A percentile compares a stretch with the other conserved stretches of the same genome.
phyloP scores from a whole-genome alignment of 306 rosid species.

The Fragaria nilgerrensis region DNA sequence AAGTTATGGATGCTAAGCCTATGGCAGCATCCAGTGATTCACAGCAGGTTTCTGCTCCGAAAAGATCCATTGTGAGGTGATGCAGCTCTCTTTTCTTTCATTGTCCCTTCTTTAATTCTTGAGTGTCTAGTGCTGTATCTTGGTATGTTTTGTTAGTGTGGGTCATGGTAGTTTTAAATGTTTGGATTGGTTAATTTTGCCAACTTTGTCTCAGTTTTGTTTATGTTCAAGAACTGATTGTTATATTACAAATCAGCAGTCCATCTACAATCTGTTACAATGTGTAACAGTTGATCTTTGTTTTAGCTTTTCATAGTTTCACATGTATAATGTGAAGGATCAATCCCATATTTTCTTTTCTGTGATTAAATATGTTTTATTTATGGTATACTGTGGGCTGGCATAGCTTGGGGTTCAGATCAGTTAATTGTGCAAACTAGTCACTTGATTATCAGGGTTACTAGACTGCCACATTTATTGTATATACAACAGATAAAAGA shows the following conservation, averaged over 20 bases:
- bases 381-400: neutral
- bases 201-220: neutral
- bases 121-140: neutral
- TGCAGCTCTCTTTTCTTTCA: conserved; percentile 16
- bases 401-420: neutral
- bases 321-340: neutral
- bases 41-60: conserved; percentile 52
- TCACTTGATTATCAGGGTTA: neutral
- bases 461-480: neutral
- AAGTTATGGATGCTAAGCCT: conserved; percentile 54
- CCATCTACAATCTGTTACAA: neutral
- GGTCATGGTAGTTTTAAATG: neutral
- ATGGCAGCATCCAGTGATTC: conserved; percentile 53
- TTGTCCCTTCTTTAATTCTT: neutral
- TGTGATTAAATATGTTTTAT: neutral
- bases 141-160: neutral
- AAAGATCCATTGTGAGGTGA: conserved; percentile 73
- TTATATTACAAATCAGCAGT: neutral
- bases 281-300: neutral
- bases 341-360: neutral
- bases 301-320: neutral
- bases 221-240: neutral
- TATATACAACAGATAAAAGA: neutral
- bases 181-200: neutral
- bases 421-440: neutral